Conservation (phyloP, 2,329 filamentous ascomycete species). For the Tricladium varicosporioides region DNA sequence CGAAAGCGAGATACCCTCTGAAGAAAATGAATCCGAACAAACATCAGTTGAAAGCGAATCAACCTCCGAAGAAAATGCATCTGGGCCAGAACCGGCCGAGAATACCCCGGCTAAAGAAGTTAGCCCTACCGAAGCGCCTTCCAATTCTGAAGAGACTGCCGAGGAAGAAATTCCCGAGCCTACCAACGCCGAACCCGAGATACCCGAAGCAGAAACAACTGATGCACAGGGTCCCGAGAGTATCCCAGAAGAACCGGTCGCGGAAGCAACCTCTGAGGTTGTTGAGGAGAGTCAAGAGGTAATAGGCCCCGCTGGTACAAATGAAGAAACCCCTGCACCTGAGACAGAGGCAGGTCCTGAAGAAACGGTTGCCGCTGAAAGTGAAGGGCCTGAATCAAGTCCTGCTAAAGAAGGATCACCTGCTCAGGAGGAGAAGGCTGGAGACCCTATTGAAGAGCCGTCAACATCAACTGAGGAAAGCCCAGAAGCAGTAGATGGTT, state of each 20-base stretch:
- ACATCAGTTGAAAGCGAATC: too few species aligned
- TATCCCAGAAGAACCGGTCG: background rate
- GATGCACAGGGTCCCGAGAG: background rate
- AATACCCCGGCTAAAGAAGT: too few species aligned
- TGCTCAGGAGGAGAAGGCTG: conserved; percentile 3
- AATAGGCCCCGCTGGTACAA: background rate
- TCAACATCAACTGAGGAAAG: conserved; percentile 8
- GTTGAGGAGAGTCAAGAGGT: background rate
- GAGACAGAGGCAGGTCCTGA: background rate
- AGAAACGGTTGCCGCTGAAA: too few species aligned
- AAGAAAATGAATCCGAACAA: too few species aligned
- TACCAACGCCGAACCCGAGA: too few species aligned
- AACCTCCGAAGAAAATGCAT: too few species aligned
- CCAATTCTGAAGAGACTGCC: too few species aligned
- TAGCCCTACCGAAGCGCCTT: too few species aligned
- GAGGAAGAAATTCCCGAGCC: too few species aligned
- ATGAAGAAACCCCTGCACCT: conserved; percentile 1
- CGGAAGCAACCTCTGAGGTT: background rate
- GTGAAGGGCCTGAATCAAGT: too few species aligned
- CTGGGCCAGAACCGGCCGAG: too few species aligned
- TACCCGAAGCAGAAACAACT: background rate
- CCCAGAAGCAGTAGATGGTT: conserved; percentile 11
- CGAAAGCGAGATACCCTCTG: too few species aligned
- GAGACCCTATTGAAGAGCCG: background rate
- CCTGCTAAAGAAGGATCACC: background rate